These are phyloP conservation scores for Podospora pseudocomata DNA, from an alignment of 495 filamentous ascomycete species.

Conservation along the genomic window DNA sequence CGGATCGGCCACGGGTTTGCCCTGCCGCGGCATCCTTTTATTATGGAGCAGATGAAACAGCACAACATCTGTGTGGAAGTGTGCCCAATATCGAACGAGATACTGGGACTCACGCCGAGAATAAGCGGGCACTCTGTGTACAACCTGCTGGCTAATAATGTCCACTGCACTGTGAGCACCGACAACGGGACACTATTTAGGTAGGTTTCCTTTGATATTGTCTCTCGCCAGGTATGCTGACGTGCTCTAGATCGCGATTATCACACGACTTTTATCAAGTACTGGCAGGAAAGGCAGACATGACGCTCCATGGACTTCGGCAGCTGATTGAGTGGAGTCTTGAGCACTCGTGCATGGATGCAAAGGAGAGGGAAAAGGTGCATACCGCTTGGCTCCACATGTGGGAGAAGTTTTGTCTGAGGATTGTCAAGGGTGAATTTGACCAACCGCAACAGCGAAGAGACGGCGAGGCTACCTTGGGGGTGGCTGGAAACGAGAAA, in stretches of 20 bases:
- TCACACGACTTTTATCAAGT: constrained; percentile 57
- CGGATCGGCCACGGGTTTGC: constrained; percentile 93
- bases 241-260: constrained; percentile 44
- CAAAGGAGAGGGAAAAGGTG: constrained; percentile 30
- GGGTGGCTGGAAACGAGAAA: not conserved
- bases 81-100: constrained; percentile 88
- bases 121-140: constrained; percentile 51
- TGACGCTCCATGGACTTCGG: constrained; percentile 51
- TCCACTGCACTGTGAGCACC: constrained; percentile 52
- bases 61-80: constrained; percentile 80
- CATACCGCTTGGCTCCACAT: constrained; percentile 40
- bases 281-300: constrained; percentile 49
- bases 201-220: constrained; percentile 29
- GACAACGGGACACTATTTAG: constrained; percentile 55
- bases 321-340: constrained; percentile 55
- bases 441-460: not conserved
- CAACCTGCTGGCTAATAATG: constrained; percentile 46
- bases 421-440: constrained; percentile 33
- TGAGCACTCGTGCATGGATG: constrained; percentile 48
- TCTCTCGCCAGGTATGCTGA: not conserved
- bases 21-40: constrained; percentile 76
- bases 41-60: constrained; percentile 78
- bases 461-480: not conserved
- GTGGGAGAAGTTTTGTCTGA: constrained; percentile 45
- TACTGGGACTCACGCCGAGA: constrained; percentile 51